Conservation (phyloP, 352 stramenopile genomes). For the Pythium volutum region DNA sequence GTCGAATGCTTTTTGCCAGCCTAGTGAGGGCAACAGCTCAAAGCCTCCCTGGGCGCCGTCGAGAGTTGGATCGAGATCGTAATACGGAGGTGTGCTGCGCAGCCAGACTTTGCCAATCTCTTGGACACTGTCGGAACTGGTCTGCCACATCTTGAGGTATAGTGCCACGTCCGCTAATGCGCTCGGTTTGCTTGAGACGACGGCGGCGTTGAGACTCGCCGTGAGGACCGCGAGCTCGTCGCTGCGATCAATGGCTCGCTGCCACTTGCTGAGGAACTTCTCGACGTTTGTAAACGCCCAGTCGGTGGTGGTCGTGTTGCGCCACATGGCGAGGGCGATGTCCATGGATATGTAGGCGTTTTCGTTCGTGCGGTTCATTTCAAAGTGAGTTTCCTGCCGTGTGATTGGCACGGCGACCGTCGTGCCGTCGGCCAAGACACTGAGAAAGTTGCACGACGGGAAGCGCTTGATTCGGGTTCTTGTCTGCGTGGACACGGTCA, state of each 20-base stretch:
- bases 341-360: conserved; percentile 34
- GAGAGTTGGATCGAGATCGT: conserved; percentile 42
- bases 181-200: conserved; percentile 1
- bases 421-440: conserved; percentile 26
- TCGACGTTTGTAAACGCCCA: conserved; percentile 35
- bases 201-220: conserved; percentile 3
- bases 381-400: conserved; percentile 42
- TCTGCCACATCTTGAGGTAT: conserved; percentile 53
- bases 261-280: conserved; percentile 47
- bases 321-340: conserved; percentile 36
- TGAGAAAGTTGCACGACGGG: conserved; percentile 52
- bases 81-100: conserved; percentile 20
- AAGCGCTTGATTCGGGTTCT: conserved; percentile 34
- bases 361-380: conserved; percentile 41
- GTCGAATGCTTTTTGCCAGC: conserved; percentile 27
- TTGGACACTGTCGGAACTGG: conserved; percentile 31
- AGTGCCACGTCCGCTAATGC: conserved; percentile 9
- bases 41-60: conserved; percentile 46
- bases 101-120: conserved; percentile 43
- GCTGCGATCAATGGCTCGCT: conserved; percentile 34
- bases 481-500: conserved; percentile 30
- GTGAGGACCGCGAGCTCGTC: conserved; percentile 21
- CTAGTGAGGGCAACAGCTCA: conserved; percentile 38
- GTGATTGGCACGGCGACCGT: conserved; percentile 20
- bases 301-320: conserved; percentile 15